Conservation (phyloP, 2,329 filamentous ascomycete genomes). For the Hypoxylon sp. region DNA sequence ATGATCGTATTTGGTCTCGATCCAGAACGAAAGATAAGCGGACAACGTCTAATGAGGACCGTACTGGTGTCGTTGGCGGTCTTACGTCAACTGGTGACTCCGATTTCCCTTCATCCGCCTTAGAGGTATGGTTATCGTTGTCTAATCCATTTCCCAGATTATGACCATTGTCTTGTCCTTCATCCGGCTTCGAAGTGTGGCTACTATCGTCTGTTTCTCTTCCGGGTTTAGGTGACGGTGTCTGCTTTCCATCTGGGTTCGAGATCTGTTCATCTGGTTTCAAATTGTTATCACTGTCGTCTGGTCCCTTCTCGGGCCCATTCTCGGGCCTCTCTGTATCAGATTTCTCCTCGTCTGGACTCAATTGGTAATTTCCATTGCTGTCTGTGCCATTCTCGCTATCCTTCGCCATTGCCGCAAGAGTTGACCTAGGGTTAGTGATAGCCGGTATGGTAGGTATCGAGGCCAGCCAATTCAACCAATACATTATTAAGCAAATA, state of each 20-base stretch:
- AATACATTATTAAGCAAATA: slow-evolving; percentile 30
- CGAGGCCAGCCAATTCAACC: slow-evolving; percentile 33
- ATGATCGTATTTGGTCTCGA: slow-evolving; percentile 35
- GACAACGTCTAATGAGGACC: slow-evolving; percentile 28
- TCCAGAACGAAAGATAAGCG: slow-evolving; percentile 37
- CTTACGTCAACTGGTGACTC: slow-evolving; percentile 1
- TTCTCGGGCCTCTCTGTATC: slow-evolving; percentile 3
- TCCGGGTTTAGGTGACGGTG: not conserved
- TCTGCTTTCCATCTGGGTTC: slow-evolving; percentile 5
- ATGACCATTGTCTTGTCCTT: slow-evolving; percentile 4
- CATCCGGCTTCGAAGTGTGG: slow-evolving; percentile 8
- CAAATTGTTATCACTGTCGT: not conserved
- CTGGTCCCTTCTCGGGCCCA: not conserved
- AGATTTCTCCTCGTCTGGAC: slow-evolving; percentile 8
- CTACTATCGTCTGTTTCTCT: slow-evolving; percentile 14
- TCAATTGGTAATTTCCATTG: not conserved
- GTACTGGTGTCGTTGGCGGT: slow-evolving; percentile 8
- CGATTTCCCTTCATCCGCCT: slow-evolving; percentile 27
- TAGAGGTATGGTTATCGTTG: slow-evolving; percentile 21
- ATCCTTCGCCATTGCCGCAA: slow-evolving; percentile 25
- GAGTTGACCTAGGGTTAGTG: slow-evolving; percentile 23
- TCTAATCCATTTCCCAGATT: slow-evolving; percentile 13
- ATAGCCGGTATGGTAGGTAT: slow-evolving; percentile 20
- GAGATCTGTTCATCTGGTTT: not conserved
- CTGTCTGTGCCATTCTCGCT: slow-evolving; percentile 12